Base-by-base conservation (phyloP, 139 green algal species). In the Pleodorina starrii region DNA sequence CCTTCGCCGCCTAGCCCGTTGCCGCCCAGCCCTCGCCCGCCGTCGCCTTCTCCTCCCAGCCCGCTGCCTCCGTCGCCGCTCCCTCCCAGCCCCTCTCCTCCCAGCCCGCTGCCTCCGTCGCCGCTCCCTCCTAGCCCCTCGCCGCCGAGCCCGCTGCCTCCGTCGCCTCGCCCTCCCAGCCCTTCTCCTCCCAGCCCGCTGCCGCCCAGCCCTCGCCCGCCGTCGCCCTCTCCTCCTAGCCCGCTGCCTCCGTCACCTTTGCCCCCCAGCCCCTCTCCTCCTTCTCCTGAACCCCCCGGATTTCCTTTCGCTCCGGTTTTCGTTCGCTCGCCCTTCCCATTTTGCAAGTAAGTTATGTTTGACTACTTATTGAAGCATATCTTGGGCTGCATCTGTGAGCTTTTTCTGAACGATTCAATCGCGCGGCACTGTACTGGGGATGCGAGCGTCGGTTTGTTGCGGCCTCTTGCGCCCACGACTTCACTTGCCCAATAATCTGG, bases 261-360 rank as follows among this genome's bases (percentile, higher is more conserved):
- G 29, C 63, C 69, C 6, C 69, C 69, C 29, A 9, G 36, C 12
- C 69, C 69, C 5, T 14, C 74, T 3, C 74, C 74, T 38, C 74
- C 74, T 12, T 48, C 46, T 42, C 74, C 74, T n/a, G 32, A 9
- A 5, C 27, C 44, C 9, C 74, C 74, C 25, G 6, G 29, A 5
- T 19, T 23, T 23, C 29, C 74, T 1, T 63, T 66, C 11, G 74
- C 25, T 9, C 74, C 74, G 6, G 44, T 27, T 1, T 44, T 82
- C 25, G 14, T 29, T 35, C 23, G 40, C 16, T 57, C 74, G 42
- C 60, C 59, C 42, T 87, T 87, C n/a, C 81, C 81, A 0, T 87
- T 87, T 14, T 87, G 81, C 81, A 43, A 57, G 79, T 82, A 82
- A 82, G 74, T 82, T 35, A 25, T 66, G 7, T 5, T 21, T 60